Conservation (phyloP, 768 basidiomycete species). For the Mycena galopus region DNA sequence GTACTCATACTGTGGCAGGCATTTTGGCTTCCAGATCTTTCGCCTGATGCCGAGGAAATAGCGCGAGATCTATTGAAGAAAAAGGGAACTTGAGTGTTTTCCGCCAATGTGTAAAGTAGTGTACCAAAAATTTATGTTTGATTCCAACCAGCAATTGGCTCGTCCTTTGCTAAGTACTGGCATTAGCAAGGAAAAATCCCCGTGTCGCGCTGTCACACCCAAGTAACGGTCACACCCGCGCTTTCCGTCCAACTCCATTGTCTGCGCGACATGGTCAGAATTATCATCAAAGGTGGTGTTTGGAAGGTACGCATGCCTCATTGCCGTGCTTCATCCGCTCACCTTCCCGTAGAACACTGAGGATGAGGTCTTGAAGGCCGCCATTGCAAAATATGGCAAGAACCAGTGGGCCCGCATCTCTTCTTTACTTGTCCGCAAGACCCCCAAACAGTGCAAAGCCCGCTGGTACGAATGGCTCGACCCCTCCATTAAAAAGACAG, state of each 20-base stretch:
- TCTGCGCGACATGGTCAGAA: slow-evolving; percentile 75
- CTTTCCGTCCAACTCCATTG: not conserved
- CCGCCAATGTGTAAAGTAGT: not conserved
- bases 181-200: no score
- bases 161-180: no score
- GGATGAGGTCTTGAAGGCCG: slow-evolving; percentile 99
- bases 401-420: slow-evolving; percentile 99
- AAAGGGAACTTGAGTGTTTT: slow-evolving; percentile 43
- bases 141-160: no score
- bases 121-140: not conserved
- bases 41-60: slow-evolving; percentile 77
- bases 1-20: slow-evolving; percentile 45
- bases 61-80: slow-evolving; percentile 78
- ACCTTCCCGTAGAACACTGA: slow-evolving; percentile 80
- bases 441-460: slow-evolving; percentile 99
- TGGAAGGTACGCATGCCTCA: slow-evolving; percentile 73
- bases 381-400: slow-evolving; percentile 97
- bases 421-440: slow-evolving; percentile 96
- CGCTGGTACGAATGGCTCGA: slow-evolving; percentile 99
- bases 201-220: not conserved
- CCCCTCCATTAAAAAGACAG: slow-evolving; percentile 99
- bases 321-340: slow-evolving; percentile 6
- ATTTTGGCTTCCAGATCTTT: slow-evolving; percentile 68
- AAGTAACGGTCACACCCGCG: slow-evolving; percentile 4
- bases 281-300: slow-evolving; percentile 93